Evolutionary conservation across 2,329 filamentous ascomycete genomes (phyloP).

Genomic region (Talaromyces piceae): DNA sequence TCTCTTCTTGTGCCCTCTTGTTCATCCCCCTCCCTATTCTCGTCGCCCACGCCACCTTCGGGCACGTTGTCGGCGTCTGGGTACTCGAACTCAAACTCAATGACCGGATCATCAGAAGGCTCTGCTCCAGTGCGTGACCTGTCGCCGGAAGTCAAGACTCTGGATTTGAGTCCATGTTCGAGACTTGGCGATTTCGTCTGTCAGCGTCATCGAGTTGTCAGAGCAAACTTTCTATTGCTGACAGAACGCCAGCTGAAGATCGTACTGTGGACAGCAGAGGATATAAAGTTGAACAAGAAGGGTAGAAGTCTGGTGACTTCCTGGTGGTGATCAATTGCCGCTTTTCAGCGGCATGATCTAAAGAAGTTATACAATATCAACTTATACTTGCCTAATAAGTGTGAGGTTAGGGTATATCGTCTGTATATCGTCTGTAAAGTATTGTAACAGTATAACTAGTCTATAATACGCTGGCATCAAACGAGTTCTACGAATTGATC

Average conservation of each 20-base stretch:
- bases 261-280: constrained; percentile 9
- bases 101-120: background rate
- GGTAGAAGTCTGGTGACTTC: constrained; percentile 6
- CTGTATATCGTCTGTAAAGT: no score
- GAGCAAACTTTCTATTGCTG: constrained; percentile 4
- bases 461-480: no score
- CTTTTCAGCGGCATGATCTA: background rate
- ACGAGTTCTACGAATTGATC: background rate
- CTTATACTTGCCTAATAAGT: no score
- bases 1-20: background rate
- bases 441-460: no score
- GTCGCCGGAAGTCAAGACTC: background rate
- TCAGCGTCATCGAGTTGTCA: constrained; percentile 4
- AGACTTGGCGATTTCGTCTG: constrained; percentile 7
- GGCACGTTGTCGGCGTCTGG: background rate
- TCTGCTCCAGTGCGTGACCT: no score
- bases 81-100: background rate
- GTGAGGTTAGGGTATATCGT: no score
- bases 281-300: constrained; percentile 1
- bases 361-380: background rate
- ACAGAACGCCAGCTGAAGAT: constrained; percentile 8
- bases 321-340: constrained; percentile 4
- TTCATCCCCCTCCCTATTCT: background rate
- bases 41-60: background rate
- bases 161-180: constrained; percentile 1